These are phyloP conservation scores for Polysphondylium violaceum DNA, from an alignment of 78 protist species.

Conservation along the genomic window DNA sequence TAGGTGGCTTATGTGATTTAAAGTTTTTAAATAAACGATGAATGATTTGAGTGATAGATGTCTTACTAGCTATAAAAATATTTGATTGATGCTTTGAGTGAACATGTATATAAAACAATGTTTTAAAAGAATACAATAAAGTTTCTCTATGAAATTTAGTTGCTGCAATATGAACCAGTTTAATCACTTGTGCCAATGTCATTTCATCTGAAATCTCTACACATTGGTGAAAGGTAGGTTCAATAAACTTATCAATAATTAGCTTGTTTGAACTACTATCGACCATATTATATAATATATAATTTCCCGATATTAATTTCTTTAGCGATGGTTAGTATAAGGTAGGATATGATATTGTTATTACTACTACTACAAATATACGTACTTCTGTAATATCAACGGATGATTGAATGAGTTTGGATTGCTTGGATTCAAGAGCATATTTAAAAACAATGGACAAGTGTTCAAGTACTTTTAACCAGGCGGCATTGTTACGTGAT, in stretches of 20 bases:
- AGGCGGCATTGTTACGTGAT: neutral
- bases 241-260: slow-evolving; percentile 57
- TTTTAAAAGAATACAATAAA: slow-evolving; percentile 42
- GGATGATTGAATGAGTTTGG: slow-evolving; percentile 35
- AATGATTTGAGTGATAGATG: slow-evolving; percentile 56
- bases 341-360: neutral
- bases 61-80: slow-evolving; percentile 45
- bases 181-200: slow-evolving; percentile 51
- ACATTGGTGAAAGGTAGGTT: slow-evolving; percentile 61
- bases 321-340: neutral
- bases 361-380: neutral
- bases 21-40: slow-evolving; percentile 26
- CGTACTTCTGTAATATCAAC: slow-evolving; percentile 59
- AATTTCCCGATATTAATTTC: slow-evolving; percentile 69
- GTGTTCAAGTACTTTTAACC: slow-evolving; percentile 23
- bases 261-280: slow-evolving; percentile 10
- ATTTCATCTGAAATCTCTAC: slow-evolving; percentile 64
- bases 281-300: slow-evolving; percentile 41
- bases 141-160: slow-evolving; percentile 75
- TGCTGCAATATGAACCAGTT: slow-evolving; percentile 34
- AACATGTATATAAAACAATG: slow-evolving; percentile 61
- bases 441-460: slow-evolving; percentile 24
- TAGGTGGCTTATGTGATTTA: neutral
- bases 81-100: slow-evolving; percentile 34
- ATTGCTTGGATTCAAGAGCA: slow-evolving; percentile 30